Evolutionary conservation across 1,284 basidiomycete genomes (phyloP), one percentile per base, ranked within the genome.

Genomic region (Austropuccinia psidii): DNA sequence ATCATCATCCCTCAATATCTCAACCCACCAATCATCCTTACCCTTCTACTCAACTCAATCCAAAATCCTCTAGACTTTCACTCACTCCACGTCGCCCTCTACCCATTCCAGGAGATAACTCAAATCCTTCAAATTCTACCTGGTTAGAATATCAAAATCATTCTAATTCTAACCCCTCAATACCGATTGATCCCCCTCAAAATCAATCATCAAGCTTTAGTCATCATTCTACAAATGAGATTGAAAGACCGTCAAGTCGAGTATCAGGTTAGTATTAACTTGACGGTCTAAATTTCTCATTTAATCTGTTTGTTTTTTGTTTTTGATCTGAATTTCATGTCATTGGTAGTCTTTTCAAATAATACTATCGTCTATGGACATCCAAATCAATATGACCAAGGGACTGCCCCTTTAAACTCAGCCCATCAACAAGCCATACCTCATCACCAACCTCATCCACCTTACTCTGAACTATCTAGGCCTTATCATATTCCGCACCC

Each of bases 31-130:
- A 69, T 60, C 27, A n/a, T n/a, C 31, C 45, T 27, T 54, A 33
- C 24, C 37, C 17, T 5, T 27, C 55, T 33, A 21, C 67, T 24
- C 54, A 69, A 11, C 31, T 47, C n/a, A 27, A 57, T 29, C 43
- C 52, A 31, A 57, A 37, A n/a, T 21, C 45, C 41, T 21, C 52
- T 29, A 62, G 60, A 31, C 37, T 41, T 45, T 35, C 41, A 62
- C 47, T 62, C n/a, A 35, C 60, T 13, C 37, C 60, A 19, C 54
- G 67, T 17, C 67, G 67, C 49, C 67, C 67, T 29, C 47, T 69
- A 33, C 67, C 67, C 13, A 58, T 69, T 31, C 67, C 67, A 29
- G 67, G 49, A 24, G 65, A 69, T 37, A 21, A n/a, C 29, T 49
- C 45, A 41, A 27, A 39, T 41, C 66, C 37, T 27, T 52, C 66